A percentile compares a stretch with the other conserved stretches of the same genome.
phyloP scores from a whole-genome alignment of 352 stramenopile species.

The Phytophthora pini region DNA sequence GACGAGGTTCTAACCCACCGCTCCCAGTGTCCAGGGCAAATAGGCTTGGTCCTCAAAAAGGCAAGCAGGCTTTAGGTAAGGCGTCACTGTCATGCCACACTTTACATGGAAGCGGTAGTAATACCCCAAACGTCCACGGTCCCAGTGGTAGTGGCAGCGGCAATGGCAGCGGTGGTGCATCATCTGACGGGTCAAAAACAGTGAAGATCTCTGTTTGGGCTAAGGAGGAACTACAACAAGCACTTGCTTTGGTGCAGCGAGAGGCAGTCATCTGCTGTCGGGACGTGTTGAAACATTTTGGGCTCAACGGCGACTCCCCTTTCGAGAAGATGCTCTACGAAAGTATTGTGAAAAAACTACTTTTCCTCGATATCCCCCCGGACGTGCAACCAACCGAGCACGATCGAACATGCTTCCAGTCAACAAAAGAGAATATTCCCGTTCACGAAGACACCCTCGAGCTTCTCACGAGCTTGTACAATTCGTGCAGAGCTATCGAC shows the following conservation, averaged over 20 bases:
- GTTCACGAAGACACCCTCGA: slow-evolving; percentile 78
- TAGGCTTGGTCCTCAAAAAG: slow-evolving; percentile 44
- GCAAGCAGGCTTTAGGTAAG: slow-evolving; percentile 40
- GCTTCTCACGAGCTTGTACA: slow-evolving; percentile 64
- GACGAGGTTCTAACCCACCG: slow-evolving; percentile 43
- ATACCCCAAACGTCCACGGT: slow-evolving; percentile 12
- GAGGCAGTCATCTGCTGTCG: slow-evolving; percentile 75
- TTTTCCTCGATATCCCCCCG: slow-evolving; percentile 83
- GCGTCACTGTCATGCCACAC: slow-evolving; percentile 18
- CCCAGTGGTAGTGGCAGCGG: slow-evolving; percentile 14
- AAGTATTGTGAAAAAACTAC: slow-evolving; percentile 78
- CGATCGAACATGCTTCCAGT: slow-evolving; percentile 85
- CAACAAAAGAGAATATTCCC: slow-evolving; percentile 84
- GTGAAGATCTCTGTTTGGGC: slow-evolving; percentile 75
- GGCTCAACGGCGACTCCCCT: slow-evolving; percentile 61
- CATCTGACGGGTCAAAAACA: slow-evolving; percentile 47
- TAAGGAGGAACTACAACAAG: slow-evolving; percentile 85
- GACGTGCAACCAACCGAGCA: slow-evolving; percentile 89
- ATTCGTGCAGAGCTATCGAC: slow-evolving; percentile 63
- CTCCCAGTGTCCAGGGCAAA: slow-evolving; percentile 37
- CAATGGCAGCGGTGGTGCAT: slow-evolving; percentile 9
- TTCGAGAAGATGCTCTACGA: slow-evolving; percentile 87
- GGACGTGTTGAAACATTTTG: slow-evolving; percentile 77
- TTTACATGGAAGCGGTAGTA: slow-evolving; percentile 11
- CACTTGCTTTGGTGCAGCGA: slow-evolving; percentile 76